A percentile compares a stretch with the other conserved stretches of the same genome.
phyloP scores from a whole-genome alignment of 2,329 filamentous ascomycete genomes.

The Trichophyton simii region DNA sequence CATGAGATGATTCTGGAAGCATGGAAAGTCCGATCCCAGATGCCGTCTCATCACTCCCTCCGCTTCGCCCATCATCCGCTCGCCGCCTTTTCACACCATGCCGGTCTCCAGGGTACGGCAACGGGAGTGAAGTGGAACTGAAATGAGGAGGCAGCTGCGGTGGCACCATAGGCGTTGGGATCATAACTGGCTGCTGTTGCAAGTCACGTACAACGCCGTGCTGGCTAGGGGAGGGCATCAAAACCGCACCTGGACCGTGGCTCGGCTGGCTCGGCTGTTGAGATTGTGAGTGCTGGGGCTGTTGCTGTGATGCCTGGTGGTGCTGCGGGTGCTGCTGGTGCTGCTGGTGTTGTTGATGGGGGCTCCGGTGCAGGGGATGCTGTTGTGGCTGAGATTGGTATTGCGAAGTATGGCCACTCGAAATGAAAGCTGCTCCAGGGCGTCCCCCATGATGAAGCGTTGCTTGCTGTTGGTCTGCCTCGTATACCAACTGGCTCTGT shows the following conservation, averaged over 20 bases:
- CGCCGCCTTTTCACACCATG: slow-evolving; percentile 26
- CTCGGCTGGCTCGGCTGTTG: slow-evolving; percentile 17
- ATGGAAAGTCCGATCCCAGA: slow-evolving; percentile 24
- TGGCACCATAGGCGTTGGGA: slow-evolving; percentile 15
- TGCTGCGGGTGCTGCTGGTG: slow-evolving; percentile 28
- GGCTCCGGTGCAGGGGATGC: slow-evolving; percentile 23
- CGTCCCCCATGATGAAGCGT: slow-evolving; percentile 24
- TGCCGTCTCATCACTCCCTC: slow-evolving; percentile 18
- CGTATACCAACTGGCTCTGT: slow-evolving; percentile 53
- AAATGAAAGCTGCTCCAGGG: slow-evolving; percentile 23
- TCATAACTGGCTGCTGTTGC: slow-evolving; percentile 21
- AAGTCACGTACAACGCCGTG: slow-evolving; percentile 23
- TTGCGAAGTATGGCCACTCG: slow-evolving; percentile 22
- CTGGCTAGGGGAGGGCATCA: slow-evolving; percentile 22
- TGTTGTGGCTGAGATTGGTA: slow-evolving; percentile 24
- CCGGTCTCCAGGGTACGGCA: slow-evolving; percentile 18
- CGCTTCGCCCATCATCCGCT: slow-evolving; percentile 21
- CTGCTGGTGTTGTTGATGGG: slow-evolving; percentile 23
- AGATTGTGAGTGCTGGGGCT: slow-evolving; percentile 24
- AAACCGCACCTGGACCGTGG: slow-evolving; percentile 19
- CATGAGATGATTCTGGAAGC: slow-evolving; percentile 21
- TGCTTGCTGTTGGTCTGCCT: slow-evolving; percentile 33
- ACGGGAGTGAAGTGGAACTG: slow-evolving; percentile 22
- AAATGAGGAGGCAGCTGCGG: slow-evolving; percentile 27
- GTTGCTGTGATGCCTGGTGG: slow-evolving; percentile 14